Percentiles rank a stretch among this genome's conserved stretches.
Evolutionary conservation across 2,329 filamentous ascomycete genomes (phyloP).

Genomic region (Aaosphaeria pasadenensis): DNA sequence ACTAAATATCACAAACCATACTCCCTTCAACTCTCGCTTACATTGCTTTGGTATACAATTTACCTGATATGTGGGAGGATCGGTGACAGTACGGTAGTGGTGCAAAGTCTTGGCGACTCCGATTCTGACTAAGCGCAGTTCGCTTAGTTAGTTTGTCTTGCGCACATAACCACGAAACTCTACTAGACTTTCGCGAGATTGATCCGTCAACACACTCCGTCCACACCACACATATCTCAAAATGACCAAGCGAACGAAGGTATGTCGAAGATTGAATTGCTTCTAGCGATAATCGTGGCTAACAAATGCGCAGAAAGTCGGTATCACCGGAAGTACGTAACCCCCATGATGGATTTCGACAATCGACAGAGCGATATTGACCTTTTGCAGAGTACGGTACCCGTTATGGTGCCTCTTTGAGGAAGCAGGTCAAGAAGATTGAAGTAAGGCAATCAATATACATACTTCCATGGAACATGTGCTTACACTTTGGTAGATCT

Average conservation of each 20-base stretch:
- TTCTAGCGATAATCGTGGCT: background rate
- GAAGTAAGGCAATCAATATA: constrained; percentile 54
- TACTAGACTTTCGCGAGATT: background rate
- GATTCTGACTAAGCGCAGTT: too few relatives aligned
- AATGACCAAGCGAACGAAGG: constrained; percentile 11
- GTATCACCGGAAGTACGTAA: constrained; percentile 70
- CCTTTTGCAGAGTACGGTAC: constrained; percentile 71
- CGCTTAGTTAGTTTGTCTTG: too few relatives aligned
- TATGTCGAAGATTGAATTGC: background rate
- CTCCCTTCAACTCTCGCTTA: too few relatives aligned
- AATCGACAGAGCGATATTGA: constrained; percentile 31
- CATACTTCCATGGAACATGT: too few relatives aligned
- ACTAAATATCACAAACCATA: too few relatives aligned
- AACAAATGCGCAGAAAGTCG: constrained; percentile 61
- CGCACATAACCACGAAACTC: too few relatives aligned
- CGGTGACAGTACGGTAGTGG: too few relatives aligned
- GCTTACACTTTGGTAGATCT: background rate
- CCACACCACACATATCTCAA: constrained; percentile 5
- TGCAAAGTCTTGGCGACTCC: too few relatives aligned
- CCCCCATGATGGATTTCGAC: too few relatives aligned
- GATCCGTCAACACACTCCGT: background rate
- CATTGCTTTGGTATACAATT: too few relatives aligned
- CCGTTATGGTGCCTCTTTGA: constrained; percentile 97
- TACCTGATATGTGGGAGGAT: too few relatives aligned
- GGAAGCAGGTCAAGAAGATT: constrained; percentile 99